A percentile compares a stretch with the other conserved stretches of the same genome.
Conservation (phyloP, 1,284 basidiomycete genomes). For the Porogramme epimiltina region DNA sequence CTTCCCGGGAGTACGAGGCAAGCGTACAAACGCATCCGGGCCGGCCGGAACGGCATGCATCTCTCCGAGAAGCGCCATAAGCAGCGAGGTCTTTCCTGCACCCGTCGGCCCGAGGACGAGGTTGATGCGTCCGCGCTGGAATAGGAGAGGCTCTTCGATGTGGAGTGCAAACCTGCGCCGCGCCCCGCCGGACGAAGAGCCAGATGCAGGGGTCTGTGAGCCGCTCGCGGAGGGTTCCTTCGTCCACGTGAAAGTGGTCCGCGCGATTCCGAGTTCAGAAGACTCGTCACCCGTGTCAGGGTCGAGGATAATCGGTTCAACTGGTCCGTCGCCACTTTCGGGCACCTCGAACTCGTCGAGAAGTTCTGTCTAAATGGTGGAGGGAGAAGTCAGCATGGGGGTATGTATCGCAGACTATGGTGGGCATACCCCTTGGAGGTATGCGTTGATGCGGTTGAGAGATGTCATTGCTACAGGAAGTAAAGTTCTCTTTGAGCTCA, state of each 20-base stretch:
- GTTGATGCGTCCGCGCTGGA: conserved; percentile 59
- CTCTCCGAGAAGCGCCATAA: conserved; percentile 58
- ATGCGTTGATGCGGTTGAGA: conserved; percentile 44
- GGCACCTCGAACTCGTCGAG: conserved; percentile 40
- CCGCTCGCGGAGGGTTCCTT: conserved; percentile 6
- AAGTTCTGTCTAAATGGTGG: conserved; percentile 45
- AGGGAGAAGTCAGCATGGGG: too few relatives aligned
- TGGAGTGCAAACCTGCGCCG: conserved; percentile 46
- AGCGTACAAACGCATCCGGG: conserved; percentile 60
- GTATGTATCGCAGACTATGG: too few relatives aligned
- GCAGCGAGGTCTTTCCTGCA: conserved; percentile 48
- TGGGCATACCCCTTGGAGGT: conserved; percentile 37
- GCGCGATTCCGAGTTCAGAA: conserved; percentile 37
- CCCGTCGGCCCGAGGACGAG: conserved; percentile 64
- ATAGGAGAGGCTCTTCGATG: conserved; percentile 53
- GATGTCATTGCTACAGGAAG: conserved; percentile 38
- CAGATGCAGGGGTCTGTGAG: background rate
- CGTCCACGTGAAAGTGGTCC: conserved; percentile 42
- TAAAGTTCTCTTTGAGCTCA: too few relatives aligned
- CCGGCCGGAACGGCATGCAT: conserved; percentile 56
- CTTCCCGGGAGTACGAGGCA: conserved; percentile 58
- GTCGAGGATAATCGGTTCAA: conserved; percentile 4
- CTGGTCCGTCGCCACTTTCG: conserved; percentile 11
- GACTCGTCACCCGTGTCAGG: conserved; percentile 19
- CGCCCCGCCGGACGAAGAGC: conserved; percentile 21